Conservation (phyloP, 768 basidiomycete species). For the Mycena leptocephala region DNA sequence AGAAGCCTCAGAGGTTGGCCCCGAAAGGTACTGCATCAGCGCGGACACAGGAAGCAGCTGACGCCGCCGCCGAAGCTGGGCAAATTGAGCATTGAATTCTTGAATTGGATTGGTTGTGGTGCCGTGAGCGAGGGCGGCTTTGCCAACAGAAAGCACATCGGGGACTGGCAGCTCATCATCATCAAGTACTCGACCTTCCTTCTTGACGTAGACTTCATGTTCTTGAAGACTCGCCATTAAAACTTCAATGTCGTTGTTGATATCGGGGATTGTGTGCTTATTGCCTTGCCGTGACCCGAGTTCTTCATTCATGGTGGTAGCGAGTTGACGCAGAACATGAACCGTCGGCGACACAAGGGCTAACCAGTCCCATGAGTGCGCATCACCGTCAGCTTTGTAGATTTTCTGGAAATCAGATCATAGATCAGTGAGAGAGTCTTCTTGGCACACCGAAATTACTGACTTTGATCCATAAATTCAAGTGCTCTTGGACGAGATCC, state of each 20-base stretch:
- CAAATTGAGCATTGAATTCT: conserved; percentile 32
- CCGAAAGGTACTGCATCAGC: no score
- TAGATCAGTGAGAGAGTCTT: no score
- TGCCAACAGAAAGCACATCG: conserved; percentile 34
- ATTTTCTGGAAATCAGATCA: conserved; percentile 12
- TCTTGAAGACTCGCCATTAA: conserved; percentile 39
- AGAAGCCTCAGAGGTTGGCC: no score
- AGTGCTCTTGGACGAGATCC: conserved; percentile 54
- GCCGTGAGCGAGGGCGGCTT: conserved; percentile 16
- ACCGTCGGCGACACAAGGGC: conserved; percentile 33
- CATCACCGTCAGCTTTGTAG: conserved; percentile 29
- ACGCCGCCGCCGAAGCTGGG: conserved; percentile 22
- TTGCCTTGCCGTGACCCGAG: conserved; percentile 50
- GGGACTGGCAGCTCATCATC: conserved; percentile 29
- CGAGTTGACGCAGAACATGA: conserved; percentile 43
- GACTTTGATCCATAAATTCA: no score
- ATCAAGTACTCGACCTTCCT: conserved; percentile 39
- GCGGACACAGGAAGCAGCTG: not conserved
- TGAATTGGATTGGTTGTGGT: conserved; percentile 17
- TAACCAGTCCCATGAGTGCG: conserved; percentile 36
- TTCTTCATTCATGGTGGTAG: conserved; percentile 10
- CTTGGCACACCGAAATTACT: conserved; percentile 5
- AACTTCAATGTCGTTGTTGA: conserved; percentile 46
- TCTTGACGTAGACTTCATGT: conserved; percentile 40
- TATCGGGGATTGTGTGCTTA: conserved; percentile 46